phyloP scores from a whole-genome alignment of 2,329 filamentous ascomycete genomes.

The Aspergillus neotritici region DNA sequence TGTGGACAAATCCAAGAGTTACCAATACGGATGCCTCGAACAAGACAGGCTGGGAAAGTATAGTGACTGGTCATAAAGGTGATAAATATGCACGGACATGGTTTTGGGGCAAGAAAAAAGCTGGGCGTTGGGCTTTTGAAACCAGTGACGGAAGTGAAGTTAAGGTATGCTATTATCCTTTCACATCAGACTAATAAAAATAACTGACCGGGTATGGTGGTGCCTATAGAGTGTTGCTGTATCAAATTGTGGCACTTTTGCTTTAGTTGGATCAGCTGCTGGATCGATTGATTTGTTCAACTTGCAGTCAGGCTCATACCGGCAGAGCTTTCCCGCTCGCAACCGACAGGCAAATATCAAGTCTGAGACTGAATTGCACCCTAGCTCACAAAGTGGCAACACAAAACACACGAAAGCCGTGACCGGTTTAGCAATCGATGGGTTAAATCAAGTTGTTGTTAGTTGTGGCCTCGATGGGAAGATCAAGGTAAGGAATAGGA shows the following conservation, averaged over 20 bases:
- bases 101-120: slow-evolving; percentile 95
- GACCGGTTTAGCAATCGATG: slow-evolving; percentile 81
- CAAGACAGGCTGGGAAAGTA: slow-evolving; percentile 92
- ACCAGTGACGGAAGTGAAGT: slow-evolving; percentile 81
- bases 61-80: slow-evolving; percentile 84
- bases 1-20: slow-evolving; percentile 74
- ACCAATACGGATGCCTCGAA: slow-evolving; percentile 65
- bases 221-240: slow-evolving; percentile 67
- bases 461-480: slow-evolving; percentile 87
- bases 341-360: slow-evolving; percentile 38
- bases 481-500: slow-evolving; percentile 55
- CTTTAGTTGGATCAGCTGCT: slow-evolving; percentile 74
- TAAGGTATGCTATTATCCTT: slow-evolving; percentile 32
- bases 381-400: slow-evolving; percentile 35
- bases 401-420: slow-evolving; percentile 76
- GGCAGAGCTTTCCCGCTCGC: slow-evolving; percentile 77
- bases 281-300: slow-evolving; percentile 95
- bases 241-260: slow-evolving; percentile 89
- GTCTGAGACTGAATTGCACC: slow-evolving; percentile 31
- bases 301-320: slow-evolving; percentile 82
- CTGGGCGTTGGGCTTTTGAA: slow-evolving; percentile 86
- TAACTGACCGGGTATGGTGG: slow-evolving; percentile 1
- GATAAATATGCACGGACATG: slow-evolving; percentile 85
- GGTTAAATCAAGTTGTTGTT: slow-evolving; percentile 77
- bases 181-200: not conserved